Percentiles rank a stretch among this genome's conserved stretches.
Evolutionary conservation across 768 basidiomycete species (phyloP).

Genomic region (Hygrophorus pudorinus): DNA sequence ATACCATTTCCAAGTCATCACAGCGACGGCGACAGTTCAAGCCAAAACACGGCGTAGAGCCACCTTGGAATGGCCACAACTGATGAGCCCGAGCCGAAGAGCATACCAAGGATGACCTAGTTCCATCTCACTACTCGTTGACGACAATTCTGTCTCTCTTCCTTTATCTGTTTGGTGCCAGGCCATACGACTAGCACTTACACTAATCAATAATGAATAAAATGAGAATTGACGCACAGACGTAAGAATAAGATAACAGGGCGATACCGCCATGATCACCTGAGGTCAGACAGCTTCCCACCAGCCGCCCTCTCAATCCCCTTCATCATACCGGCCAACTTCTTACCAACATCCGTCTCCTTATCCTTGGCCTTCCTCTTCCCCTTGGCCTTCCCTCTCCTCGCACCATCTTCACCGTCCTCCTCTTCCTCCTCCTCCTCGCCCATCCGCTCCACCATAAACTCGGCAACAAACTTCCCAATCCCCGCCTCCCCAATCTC

Average conservation of each 20-base stretch:
- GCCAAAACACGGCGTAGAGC: too few relatives aligned
- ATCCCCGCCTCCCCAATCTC: conserved; percentile 78
- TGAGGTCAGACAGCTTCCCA: conserved; percentile 29
- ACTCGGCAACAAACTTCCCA: conserved; percentile 68
- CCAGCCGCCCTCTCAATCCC: conserved; percentile 61
- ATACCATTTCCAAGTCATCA: too few relatives aligned
- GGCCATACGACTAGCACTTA: too few relatives aligned
- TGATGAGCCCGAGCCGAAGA: too few relatives aligned
- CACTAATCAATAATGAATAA: too few relatives aligned
- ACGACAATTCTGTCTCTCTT: too few relatives aligned
- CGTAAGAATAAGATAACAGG: not conserved
- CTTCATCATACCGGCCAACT: conserved; percentile 35
- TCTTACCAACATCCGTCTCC: conserved; percentile 13
- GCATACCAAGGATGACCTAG: too few relatives aligned
- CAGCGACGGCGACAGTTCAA: too few relatives aligned
- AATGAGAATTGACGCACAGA: too few relatives aligned
- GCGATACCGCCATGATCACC: not conserved
- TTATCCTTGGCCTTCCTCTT: conserved; percentile 27
- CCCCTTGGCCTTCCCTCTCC: conserved; percentile 21
- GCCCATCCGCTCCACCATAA: conserved; percentile 47
- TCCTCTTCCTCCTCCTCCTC: conserved; percentile 25
- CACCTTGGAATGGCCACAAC: too few relatives aligned
- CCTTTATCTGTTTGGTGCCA: too few relatives aligned
- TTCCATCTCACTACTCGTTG: too few relatives aligned
- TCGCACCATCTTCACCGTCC: conserved; percentile 22